These are phyloP conservation scores for Ballota nigra DNA, from an alignment of 257 asterid genomes.

Conservation along the genomic window DNA sequence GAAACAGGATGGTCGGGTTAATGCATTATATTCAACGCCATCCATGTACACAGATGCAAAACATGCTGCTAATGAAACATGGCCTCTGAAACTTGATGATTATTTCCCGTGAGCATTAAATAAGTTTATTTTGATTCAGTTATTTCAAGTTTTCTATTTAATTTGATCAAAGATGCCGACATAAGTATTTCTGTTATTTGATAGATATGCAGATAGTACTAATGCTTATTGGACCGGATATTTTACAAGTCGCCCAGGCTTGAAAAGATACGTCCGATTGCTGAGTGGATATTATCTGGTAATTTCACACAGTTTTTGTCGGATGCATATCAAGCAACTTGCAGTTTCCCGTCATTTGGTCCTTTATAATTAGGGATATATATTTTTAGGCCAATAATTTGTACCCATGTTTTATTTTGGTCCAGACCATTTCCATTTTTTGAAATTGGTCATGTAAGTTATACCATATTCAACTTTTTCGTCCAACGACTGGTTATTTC, in stretches of 20 bases:
- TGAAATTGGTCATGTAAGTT: too few relatives aligned
- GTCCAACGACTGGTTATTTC: too few relatives aligned
- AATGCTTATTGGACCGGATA: slow-evolving; percentile 87
- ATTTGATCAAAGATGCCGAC: slow-evolving; percentile 1
- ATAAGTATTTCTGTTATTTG: slow-evolving; percentile 9
- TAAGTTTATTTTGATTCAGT: slow-evolving; percentile 12
- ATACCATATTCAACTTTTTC: too few relatives aligned
- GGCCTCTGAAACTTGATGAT: slow-evolving; percentile 83
- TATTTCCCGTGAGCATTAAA: slow-evolving; percentile 72
- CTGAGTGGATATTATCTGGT: slow-evolving; percentile 83
- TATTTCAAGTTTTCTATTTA: background rate
- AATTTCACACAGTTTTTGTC: slow-evolving; percentile 15
- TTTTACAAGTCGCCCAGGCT: slow-evolving; percentile 82
- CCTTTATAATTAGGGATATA: background rate
- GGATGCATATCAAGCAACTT: background rate
- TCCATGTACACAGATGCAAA: slow-evolving; percentile 80
- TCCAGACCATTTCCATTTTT: too few relatives aligned
- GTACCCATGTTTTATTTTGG: too few relatives aligned
- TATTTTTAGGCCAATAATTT: too few relatives aligned
- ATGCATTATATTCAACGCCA: slow-evolving; percentile 88
- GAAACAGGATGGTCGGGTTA: slow-evolving; percentile 80
- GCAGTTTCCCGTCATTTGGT: background rate
- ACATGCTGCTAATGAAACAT: slow-evolving; percentile 49
- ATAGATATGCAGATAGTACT: slow-evolving; percentile 61
- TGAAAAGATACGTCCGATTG: slow-evolving; percentile 66